These are phyloP conservation scores for Colletotrichum euphorbiae DNA, from an alignment of 2,329 filamentous ascomycete species.

Conservation along the genomic window DNA sequence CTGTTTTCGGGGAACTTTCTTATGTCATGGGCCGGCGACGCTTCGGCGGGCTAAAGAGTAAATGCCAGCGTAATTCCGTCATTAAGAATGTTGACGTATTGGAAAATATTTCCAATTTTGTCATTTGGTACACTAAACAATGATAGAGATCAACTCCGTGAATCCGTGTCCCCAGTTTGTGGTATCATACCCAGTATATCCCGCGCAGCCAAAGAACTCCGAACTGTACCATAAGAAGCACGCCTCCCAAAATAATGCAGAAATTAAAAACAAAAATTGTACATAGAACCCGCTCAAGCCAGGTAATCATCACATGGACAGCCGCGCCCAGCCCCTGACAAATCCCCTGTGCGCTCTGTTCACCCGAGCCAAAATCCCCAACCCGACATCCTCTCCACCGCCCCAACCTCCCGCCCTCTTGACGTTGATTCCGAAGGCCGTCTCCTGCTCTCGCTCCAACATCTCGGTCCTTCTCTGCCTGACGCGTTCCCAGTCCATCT, in stretches of 20 bases:
- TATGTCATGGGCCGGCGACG: too few relatives aligned
- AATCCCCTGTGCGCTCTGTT: slow-evolving; percentile 36
- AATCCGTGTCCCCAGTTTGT: slow-evolving; percentile 20
- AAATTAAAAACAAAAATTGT: not conserved
- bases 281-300: not conserved
- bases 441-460: slow-evolving; percentile 11
- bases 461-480: slow-evolving; percentile 30
- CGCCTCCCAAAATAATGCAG: not conserved
- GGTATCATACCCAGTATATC: slow-evolving; percentile 33
- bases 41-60: not conserved
- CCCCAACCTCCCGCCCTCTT: slow-evolving; percentile 37
- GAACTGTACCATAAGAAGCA: slow-evolving; percentile 6
- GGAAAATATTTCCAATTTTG: not conserved
- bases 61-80: too few relatives aligned
- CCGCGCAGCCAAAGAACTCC: slow-evolving; percentile 22
- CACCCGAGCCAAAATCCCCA: slow-evolving; percentile 39
- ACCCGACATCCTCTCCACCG: slow-evolving; percentile 39
- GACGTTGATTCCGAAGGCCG: slow-evolving; percentile 39
- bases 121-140: slow-evolving; percentile 8
- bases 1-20: too few relatives aligned
- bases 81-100: too few relatives aligned
- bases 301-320: not conserved
- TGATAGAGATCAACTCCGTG: slow-evolving; percentile 17
- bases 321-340: slow-evolving; percentile 27
- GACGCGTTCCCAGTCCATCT: slow-evolving; percentile 43